Evolutionary conservation across 1,284 basidiomycete species (phyloP), one percentile per base, ranked within the genome.

Genomic region (Fomitopsis palustris): DNA sequence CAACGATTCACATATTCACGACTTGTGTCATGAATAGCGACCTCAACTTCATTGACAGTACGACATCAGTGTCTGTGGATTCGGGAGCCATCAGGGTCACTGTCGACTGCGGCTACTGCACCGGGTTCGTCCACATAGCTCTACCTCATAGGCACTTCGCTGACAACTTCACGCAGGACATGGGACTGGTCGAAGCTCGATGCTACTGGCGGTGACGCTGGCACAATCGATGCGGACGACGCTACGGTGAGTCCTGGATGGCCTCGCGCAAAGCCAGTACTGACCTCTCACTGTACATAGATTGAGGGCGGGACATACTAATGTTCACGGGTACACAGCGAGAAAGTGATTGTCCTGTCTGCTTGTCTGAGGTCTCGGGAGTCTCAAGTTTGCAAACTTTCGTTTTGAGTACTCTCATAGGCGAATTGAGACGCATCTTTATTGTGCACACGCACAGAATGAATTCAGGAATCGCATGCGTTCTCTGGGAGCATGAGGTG

Each of bases 181-280:
- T 86, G 84, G 84, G 69, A 83, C 64, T 86, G 83, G 81, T 71
- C 77, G 7, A 69, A 69, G 37, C 74, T 87, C 53, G 69, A 74
- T 54, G 75, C 77, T 5, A 74, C 73, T 6, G 83, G 83, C 3
- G 83, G 82, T 17, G 62, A 62, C 33, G 65, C 66, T 8, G 79
- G 81, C 60, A 56, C 55, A 12, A 56, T 56, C n/a, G 45, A 10
- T 31, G 29, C 55, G 10, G 42, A 47, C 6, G 55, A 56, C 27
- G 55, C 55, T 19, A 56, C 55, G n/a, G 55, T 56, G 12, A 37
- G 55, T 45, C n/a, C 29, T 6, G 5, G 17, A 5, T 53, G 6
- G 25, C 37, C n/a, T 53, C n/a, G 16, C 21, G 5, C 37, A 25
- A 23, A 10, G 23, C 31, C 17, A 10, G 21, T 37, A 29, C 17